Evolutionary conservation across 2,329 filamentous ascomycete species (phyloP).

Genomic region (Falciphora oryzae): DNA sequence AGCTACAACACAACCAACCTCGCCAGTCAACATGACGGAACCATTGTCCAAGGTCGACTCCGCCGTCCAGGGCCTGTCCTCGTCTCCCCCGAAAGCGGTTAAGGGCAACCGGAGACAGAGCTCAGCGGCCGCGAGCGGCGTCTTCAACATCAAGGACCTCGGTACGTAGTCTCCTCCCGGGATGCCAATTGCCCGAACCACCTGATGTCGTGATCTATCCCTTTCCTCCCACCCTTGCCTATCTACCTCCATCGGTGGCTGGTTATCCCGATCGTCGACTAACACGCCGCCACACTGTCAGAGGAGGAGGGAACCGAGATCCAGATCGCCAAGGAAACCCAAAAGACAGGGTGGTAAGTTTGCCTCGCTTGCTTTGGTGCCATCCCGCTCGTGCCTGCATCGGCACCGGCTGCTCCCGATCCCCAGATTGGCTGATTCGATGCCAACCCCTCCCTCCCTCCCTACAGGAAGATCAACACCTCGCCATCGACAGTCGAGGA

Average conservation of each 20-base stretch:
- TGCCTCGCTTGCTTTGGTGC: constrained; percentile 12
- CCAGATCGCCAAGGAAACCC: constrained; percentile 72
- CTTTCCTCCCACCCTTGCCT: neutral
- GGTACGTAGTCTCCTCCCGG: constrained; percentile 50
- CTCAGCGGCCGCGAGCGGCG: constrained; percentile 64
- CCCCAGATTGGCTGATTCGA: neutral
- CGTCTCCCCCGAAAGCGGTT: constrained; percentile 57
- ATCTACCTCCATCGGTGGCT: neutral
- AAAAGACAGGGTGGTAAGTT: constrained; percentile 79
- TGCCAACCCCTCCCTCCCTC: neutral
- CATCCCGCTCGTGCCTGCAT: neutral
- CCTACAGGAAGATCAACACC: constrained; percentile 83
- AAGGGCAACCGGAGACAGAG: constrained; percentile 60
- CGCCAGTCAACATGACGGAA: constrained; percentile 33
- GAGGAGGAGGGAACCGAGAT: constrained; percentile 70
- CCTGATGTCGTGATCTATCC: neutral
- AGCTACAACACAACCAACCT: constrained; percentile 10
- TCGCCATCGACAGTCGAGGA: constrained; percentile 75
- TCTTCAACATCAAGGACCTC: constrained; percentile 79
- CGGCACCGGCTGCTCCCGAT: neutral
- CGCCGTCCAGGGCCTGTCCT: constrained; percentile 72
- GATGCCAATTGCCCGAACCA: neutral
- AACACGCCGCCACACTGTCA: constrained; percentile 28
- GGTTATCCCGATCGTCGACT: neutral
- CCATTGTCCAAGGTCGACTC: constrained; percentile 87